Base-by-base conservation (phyloP, 306 rosid genomes). In the Vicia sativa region DNA sequence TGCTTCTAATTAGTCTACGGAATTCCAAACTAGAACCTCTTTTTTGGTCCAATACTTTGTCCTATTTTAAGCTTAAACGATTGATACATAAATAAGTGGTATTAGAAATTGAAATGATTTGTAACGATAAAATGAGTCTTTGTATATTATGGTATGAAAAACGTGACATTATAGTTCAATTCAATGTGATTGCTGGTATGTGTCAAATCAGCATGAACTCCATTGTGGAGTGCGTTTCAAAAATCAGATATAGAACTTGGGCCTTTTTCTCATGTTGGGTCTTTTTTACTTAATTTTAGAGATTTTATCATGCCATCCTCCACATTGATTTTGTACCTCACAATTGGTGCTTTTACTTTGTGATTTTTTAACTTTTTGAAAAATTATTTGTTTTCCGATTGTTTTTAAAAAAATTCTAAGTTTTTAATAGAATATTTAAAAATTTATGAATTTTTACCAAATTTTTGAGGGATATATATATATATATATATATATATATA, bases 111-210 rank as follows among this genome's bases (percentile, higher is more conserved):
- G 25, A 16, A 49, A 49, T 9, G 11, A 18, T 49, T 49, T 18
- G 56, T 49, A 23, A 10, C 10, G 31, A 19, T 50, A 19, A 50
- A 48, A 16, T 48, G 11, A 15, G 18, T 50, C 23, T 14, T 13
- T 5, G 3, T 11, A n/a, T 6, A 31, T 31, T 31, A 31, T 31
- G 2, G 6, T 26, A 28, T 57, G 44, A 34, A 59, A 65, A 66
- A 72, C 61, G 71, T 67, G 78, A 37, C 4, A 3, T 15, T 41
- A 28, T 21, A 58, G 43, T 5, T 45, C 19, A 43, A 13, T 46
- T 42, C 19, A 26, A 19, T 12, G 55, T 64, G 62, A 55, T 1
- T 62, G n/a, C 5, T 42, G 39, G 37, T 56, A 6, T 6, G 16
- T 11, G 66, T 61, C 31, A 23, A 14, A 34, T 58, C 38, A 9